Conservation (phyloP, 2,329 filamentous ascomycete genomes). For the Anthostomella pinea region DNA sequence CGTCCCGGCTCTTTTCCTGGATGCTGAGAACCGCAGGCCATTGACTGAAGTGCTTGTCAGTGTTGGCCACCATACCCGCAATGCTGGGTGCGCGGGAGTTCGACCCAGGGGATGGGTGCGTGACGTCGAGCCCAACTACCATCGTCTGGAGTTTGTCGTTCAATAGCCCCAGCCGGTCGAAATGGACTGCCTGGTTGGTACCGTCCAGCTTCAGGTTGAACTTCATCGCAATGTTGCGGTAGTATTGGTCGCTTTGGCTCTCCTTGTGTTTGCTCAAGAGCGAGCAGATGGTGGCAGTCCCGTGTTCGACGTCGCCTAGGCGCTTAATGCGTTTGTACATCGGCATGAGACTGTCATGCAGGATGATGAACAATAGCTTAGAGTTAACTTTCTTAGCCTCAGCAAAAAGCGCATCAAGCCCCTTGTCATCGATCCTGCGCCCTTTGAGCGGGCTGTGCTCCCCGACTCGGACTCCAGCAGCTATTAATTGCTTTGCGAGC, state of each 20-base stretch:
- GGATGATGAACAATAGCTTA: conserved; percentile 49
- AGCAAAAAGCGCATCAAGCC: no score
- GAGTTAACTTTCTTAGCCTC: no score
- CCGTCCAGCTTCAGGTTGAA: conserved; percentile 65
- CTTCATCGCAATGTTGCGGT: conserved; percentile 57
- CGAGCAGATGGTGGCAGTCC: conserved; percentile 60
- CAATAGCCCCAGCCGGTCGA: conserved; percentile 46
- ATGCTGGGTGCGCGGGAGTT: conserved; percentile 58
- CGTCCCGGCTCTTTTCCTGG: conserved; percentile 51
- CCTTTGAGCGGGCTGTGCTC: no score
- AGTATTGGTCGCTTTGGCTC: conserved; percentile 44
- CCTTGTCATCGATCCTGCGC: no score
- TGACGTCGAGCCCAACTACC: conserved; percentile 72
- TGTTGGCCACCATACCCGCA: conserved; percentile 66
- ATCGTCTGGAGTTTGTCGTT: conserved; percentile 60
- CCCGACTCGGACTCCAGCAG: no score
- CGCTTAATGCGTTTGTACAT: conserved; percentile 58
- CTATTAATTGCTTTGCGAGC: no score
- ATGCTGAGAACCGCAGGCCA: conserved; percentile 65
- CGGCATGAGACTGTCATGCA: conserved; percentile 38
- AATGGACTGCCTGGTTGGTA: conserved; percentile 51
- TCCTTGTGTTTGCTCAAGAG: conserved; percentile 50
- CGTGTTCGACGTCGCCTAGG: conserved; percentile 53
- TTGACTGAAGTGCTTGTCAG: conserved; percentile 59
- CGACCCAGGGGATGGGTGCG: conserved; percentile 68